Conservation (phyloP, 345 rosid genomes). For the Pugionium cornutum region DNA sequence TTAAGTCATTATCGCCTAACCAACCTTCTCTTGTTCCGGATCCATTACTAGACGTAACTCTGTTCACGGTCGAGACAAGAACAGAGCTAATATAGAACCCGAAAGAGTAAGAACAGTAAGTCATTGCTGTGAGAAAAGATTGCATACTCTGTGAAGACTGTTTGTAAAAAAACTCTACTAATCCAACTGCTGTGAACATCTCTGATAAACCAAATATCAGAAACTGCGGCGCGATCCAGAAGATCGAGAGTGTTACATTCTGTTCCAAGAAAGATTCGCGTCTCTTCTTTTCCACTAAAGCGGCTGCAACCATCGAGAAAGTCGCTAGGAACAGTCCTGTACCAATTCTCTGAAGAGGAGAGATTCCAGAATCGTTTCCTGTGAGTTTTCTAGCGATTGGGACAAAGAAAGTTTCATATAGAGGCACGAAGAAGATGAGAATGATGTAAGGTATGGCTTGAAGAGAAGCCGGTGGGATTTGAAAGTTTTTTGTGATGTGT, state of each 20-base stretch:
- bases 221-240: conserved; percentile 74
- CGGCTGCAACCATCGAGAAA: conserved; percentile 67
- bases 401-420: conserved; percentile 49
- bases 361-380: conserved; percentile 48
- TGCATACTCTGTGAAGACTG: conserved; percentile 65
- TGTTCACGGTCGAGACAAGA: conserved; percentile 60
- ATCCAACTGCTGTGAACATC: conserved; percentile 73
- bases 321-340: conserved; percentile 55
- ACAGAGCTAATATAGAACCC: conserved; percentile 69
- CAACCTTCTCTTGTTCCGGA: conserved; percentile 48
- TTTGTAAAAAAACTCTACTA: conserved; percentile 71
- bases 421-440: conserved; percentile 55
- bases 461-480: conserved; percentile 61
- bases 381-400: conserved; percentile 51
- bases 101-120: conserved; percentile 66
- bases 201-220: conserved; percentile 63
- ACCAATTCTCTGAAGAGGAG: conserved; percentile 61
- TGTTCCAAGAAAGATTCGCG: conserved; percentile 31
- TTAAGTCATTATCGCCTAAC: conserved; percentile 58
- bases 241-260: conserved; percentile 45
- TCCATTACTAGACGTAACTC: conserved; percentile 43
- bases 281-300: conserved; percentile 57
- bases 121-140: conserved; percentile 63
- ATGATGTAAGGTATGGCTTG: conserved; percentile 60
- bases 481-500: conserved; percentile 37